Conservation (phyloP, 345 rosid genomes). For the Rhodamnia argentea region DNA sequence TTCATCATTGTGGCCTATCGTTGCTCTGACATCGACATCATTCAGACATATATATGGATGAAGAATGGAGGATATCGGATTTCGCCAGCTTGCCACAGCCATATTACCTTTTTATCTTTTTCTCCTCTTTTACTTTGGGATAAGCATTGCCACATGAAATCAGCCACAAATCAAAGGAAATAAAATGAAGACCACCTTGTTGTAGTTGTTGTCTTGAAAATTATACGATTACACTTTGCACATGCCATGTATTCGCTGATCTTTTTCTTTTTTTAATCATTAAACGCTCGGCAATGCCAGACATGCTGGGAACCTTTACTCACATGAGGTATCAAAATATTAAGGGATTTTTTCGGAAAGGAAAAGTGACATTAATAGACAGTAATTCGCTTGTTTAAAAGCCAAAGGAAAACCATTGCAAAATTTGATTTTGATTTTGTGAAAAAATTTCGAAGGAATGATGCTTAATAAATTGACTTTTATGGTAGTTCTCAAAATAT, state of each 20-base stretch:
- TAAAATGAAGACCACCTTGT: not conserved
- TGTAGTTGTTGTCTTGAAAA: not conserved
- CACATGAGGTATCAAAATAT: not conserved
- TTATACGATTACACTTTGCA: not conserved
- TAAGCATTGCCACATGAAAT: not conserved
- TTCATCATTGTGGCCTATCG: not conserved
- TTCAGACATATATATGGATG: not conserved
- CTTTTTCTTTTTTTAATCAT: not conserved
- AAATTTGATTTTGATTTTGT: not conserved
- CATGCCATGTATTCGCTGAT: not conserved
- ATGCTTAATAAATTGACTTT: not conserved
- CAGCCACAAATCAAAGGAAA: not conserved
- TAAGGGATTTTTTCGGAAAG: not conserved
- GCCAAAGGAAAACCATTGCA: not conserved
- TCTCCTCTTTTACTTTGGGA: not conserved
- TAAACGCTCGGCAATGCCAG: not conserved
- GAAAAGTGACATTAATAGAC: not conserved
- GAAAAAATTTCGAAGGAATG: not conserved
- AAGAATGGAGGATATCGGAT: not conserved
- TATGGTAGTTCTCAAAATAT: not conserved
- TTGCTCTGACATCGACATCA: not conserved
- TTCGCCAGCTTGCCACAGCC: not conserved
- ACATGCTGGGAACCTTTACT: not conserved
- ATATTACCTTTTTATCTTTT: not conserved
- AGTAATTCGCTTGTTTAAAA: not conserved